Evolutionary conservation across 768 basidiomycete genomes (phyloP).

Genomic region (Termitomyces sp.): DNA sequence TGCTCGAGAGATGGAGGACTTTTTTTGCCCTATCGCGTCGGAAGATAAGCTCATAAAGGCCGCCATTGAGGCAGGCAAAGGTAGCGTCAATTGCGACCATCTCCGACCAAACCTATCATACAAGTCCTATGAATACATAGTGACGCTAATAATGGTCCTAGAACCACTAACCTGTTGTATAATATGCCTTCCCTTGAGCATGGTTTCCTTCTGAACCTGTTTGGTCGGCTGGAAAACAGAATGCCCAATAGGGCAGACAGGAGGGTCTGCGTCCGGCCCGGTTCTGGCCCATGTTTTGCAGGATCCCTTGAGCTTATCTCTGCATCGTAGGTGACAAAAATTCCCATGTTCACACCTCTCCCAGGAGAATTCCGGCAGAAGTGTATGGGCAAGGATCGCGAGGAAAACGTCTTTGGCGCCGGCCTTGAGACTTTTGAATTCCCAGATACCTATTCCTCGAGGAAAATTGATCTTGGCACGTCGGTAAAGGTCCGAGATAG

Average conservation of each 20-base stretch:
- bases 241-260: neutral
- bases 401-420: neutral
- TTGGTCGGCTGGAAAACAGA: neutral
- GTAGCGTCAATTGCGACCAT: neutral
- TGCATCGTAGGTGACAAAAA: neutral
- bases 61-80: neutral
- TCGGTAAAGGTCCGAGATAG: neutral
- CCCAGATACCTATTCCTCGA: neutral
- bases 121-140: neutral
- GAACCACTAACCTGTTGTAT: neutral
- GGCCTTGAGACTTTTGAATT: neutral
- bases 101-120: neutral
- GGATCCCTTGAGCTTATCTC: neutral
- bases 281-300: neutral
- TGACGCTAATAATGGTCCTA: neutral
- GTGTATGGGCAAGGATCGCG: neutral
- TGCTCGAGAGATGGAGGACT: neutral
- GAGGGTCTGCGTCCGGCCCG: neutral
- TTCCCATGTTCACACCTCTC: neutral
- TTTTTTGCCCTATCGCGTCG: neutral
- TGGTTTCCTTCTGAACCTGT: neutral
- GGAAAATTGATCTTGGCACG: neutral
- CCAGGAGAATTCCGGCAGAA: neutral
- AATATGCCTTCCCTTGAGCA: neutral
- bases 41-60: neutral